Percentiles rank a stretch among this genome's conserved stretches.
phyloP scores from a whole-genome alignment of 768 basidiomycete genomes.

The Cubamyces lactineus region DNA sequence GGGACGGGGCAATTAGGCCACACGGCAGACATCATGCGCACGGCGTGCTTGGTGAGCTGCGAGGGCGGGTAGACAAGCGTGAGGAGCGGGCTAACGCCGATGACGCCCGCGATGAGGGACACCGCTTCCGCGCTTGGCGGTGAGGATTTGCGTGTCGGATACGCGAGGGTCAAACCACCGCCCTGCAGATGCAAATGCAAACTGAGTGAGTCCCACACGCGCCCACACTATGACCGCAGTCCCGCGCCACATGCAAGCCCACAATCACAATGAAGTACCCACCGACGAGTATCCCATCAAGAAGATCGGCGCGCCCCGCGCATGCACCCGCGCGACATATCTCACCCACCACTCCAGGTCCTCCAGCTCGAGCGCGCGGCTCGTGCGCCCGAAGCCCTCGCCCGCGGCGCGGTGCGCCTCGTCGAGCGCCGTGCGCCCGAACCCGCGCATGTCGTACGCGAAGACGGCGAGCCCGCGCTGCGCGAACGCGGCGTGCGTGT shows the following conservation, averaged over 20 bases:
- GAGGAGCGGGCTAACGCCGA: slow-evolving; percentile 67
- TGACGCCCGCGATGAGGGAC: slow-evolving; percentile 57
- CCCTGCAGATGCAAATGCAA: slow-evolving; percentile 51
- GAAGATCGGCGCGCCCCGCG: slow-evolving; percentile 54
- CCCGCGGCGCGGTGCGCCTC: slow-evolving; percentile 51
- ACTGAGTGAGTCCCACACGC: not conserved
- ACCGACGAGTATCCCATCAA: slow-evolving; percentile 81
- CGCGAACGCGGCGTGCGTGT: slow-evolving; percentile 59
- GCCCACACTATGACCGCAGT: too few relatives aligned
- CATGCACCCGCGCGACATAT: slow-evolving; percentile 47
- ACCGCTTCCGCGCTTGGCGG: slow-evolving; percentile 40
- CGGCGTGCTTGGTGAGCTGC: not conserved
- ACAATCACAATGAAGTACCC: too few relatives aligned
- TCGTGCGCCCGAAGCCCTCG: slow-evolving; percentile 65
- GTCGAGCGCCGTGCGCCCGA: slow-evolving; percentile 70
- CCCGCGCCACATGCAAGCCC: too few relatives aligned
- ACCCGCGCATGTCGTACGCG: slow-evolving; percentile 76
- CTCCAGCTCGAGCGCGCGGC: slow-evolving; percentile 56
- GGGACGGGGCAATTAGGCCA: not conserved
- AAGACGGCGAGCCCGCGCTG: slow-evolving; percentile 62
- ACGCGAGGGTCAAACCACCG: slow-evolving; percentile 64
- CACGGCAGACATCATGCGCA: not conserved
- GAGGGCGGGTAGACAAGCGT: slow-evolving; percentile 58
- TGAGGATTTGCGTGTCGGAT: slow-evolving; percentile 45
- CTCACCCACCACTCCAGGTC: slow-evolving; percentile 71